phyloP scores from a whole-genome alignment of 495 filamentous ascomycete genomes.

The Filosporella fistucella region DNA sequence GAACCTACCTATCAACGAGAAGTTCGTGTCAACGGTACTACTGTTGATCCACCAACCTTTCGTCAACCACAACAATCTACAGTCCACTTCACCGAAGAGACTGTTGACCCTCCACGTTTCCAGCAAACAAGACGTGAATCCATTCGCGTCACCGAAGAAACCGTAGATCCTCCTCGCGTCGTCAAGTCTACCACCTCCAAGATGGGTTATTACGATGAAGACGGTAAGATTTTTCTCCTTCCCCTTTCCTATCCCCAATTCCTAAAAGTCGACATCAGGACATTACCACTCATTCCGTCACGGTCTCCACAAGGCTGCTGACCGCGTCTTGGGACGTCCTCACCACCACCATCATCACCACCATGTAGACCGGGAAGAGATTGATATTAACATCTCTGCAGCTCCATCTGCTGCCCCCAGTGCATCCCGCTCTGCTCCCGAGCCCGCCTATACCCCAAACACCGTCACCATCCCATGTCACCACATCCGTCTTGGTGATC shows the following conservation, averaged over 20 bases:
- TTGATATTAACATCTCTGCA: conserved; percentile 49
- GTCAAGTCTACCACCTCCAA: conserved; percentile 45
- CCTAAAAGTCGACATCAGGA: conserved; percentile 43
- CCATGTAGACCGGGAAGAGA: conserved; percentile 39
- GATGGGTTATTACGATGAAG: conserved; percentile 99
- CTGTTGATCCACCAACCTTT: conserved; percentile 26
- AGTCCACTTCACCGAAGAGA: conserved; percentile 36
- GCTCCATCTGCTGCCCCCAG: conserved; percentile 16
- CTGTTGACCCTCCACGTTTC: conserved; percentile 43
- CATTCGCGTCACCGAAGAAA: conserved; percentile 16
- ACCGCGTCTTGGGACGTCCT: conserved; percentile 57
- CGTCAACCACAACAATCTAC: conserved; percentile 22
- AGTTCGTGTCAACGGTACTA: conserved; percentile 11
- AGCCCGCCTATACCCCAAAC: conserved; percentile 50
- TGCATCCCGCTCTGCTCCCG: conserved; percentile 15
- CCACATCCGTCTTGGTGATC: conserved; percentile 97
- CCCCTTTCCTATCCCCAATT: background rate
- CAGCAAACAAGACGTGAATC: conserved; percentile 22
- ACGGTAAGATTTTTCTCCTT: conserved; percentile 41
- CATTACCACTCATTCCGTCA: conserved; percentile 92
- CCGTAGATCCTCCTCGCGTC: conserved; percentile 35
- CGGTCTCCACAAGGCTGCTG: conserved; percentile 77
- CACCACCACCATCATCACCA: conserved; percentile 46
- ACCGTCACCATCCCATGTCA: conserved; percentile 98
- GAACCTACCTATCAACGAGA: conserved; percentile 23